These are phyloP conservation scores for Leptographium radiaticola DNA, from an alignment of 2,329 filamentous ascomycete species.

Conservation along the genomic window DNA sequence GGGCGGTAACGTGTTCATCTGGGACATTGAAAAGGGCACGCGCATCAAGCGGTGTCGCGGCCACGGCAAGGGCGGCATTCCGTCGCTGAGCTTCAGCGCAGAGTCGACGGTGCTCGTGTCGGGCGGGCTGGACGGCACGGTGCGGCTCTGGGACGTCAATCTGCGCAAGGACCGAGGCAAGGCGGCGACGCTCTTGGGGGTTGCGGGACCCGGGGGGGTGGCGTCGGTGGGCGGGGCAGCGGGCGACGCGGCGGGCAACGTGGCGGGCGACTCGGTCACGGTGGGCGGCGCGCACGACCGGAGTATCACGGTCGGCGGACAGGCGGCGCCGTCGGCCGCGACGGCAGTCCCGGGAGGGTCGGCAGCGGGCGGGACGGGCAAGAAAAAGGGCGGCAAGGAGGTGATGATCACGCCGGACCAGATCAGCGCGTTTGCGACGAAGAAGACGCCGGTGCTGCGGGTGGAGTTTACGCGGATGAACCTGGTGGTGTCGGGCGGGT, in stretches of 20 bases:
- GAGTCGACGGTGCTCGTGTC: conserved; percentile 86
- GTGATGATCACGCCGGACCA: conserved; percentile 85
- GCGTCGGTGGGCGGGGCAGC: neutral
- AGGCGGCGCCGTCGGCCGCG: conserved; percentile 31
- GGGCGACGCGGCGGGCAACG: conserved; percentile 18
- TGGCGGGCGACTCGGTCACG: conserved; percentile 23
- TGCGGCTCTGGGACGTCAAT: conserved; percentile 86
- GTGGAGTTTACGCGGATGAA: conserved; percentile 95
- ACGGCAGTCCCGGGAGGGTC: conserved; percentile 19
- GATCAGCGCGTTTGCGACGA: conserved; percentile 87
- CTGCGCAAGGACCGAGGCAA: conserved; percentile 53
- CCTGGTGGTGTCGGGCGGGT: conserved; percentile 72
- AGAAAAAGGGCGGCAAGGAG: conserved; percentile 79
- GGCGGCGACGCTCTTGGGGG: conserved; percentile 17
- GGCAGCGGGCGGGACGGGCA: conserved; percentile 20
- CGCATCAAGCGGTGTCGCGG: conserved; percentile 87
- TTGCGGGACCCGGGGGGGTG: neutral
- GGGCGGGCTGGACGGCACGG: conserved; percentile 81
- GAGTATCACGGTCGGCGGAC: conserved; percentile 25
- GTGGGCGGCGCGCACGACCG: conserved; percentile 24
- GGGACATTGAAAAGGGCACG: conserved; percentile 80
- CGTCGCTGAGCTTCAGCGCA: conserved; percentile 84
- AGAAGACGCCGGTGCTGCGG: conserved; percentile 90
- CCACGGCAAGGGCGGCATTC: conserved; percentile 86
- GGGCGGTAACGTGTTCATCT: conserved; percentile 81